phyloP scores from a whole-genome alignment of 495 filamentous ascomycete genomes.

The Hypoxylon fuscum region DNA sequence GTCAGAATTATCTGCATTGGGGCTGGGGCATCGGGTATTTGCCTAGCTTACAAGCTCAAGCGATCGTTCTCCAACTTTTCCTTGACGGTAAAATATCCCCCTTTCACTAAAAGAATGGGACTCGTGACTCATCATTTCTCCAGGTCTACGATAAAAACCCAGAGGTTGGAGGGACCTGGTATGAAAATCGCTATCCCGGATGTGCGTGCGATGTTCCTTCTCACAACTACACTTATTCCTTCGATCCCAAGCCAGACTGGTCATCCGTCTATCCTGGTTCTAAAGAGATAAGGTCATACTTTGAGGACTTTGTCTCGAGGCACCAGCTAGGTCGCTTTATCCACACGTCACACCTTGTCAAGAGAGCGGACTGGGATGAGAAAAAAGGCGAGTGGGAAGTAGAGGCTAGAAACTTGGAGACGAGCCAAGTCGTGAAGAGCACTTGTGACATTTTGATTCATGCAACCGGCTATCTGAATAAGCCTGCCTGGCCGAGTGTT shows the following conservation, averaged over 20 bases:
- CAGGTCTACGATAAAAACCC: conserved; percentile 39
- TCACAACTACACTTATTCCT: conserved; percentile 60
- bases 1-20: conserved; percentile 52
- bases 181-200: conserved; percentile 51
- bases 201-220: conserved; percentile 45
- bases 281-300: conserved; percentile 57
- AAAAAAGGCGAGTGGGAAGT: conserved; percentile 52
- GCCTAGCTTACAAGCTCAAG: conserved; percentile 46
- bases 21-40: conserved; percentile 51
- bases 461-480: conserved; percentile 48
- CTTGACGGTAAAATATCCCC: conserved; percentile 9
- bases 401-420: conserved; percentile 46
- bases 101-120: neutral
- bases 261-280: conserved; percentile 54
- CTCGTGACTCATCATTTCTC: neutral
- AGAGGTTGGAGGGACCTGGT: conserved; percentile 53
- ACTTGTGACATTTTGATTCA: conserved; percentile 62
- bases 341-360: conserved; percentile 51
- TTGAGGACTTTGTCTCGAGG: conserved; percentile 53
- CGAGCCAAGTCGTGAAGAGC: conserved; percentile 48
- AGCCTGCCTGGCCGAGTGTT: conserved; percentile 65
- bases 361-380: conserved; percentile 54
- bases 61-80: conserved; percentile 36
- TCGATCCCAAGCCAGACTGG: conserved; percentile 61
- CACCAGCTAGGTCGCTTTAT: conserved; percentile 54